Percentiles rank a stretch among this genome's conserved stretches.
These are phyloP conservation scores for Oropetium thomaeum DNA, from an alignment of 176 grass and related monocot genomes.

Conservation along the genomic window DNA sequence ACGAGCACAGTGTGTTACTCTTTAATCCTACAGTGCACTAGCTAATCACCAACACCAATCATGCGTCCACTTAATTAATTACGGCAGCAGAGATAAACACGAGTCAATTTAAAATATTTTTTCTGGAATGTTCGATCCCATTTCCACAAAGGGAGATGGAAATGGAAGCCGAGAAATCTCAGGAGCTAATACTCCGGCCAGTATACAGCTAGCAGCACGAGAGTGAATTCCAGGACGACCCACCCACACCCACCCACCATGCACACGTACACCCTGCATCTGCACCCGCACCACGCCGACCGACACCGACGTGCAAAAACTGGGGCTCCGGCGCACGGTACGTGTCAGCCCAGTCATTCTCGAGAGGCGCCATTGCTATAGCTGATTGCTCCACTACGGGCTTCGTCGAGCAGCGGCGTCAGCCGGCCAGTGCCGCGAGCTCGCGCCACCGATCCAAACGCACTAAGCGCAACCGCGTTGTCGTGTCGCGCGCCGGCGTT, in stretches of 20 bases:
- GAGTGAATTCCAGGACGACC: too few species aligned
- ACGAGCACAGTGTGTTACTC: too few species aligned
- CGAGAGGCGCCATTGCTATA: background rate
- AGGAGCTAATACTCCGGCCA: too few species aligned
- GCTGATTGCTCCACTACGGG: background rate
- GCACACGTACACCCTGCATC: background rate
- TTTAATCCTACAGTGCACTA: too few species aligned
- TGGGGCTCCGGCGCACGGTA: background rate
- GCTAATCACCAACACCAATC: too few species aligned
- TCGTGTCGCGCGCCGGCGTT: background rate
- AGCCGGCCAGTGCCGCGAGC: constrained; percentile 24
- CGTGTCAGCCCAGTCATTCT: background rate
- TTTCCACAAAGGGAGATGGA: too few species aligned
- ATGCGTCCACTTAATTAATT: too few species aligned
- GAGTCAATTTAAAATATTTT: too few species aligned
- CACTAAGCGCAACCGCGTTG: constrained; percentile 12
- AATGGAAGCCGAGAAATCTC: too few species aligned
- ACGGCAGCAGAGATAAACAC: too few species aligned
- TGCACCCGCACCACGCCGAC: background rate
- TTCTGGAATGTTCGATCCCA: too few species aligned
- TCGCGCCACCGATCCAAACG: constrained; percentile 22
- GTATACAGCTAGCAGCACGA: too few species aligned
- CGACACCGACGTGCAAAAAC: background rate
- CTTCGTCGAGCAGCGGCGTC: background rate
- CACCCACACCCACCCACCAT: background rate